A percentile compares a stretch with the other conserved stretches of the same genome.
phyloP scores from a whole-genome alignment of 1,139 yeast species.

The Pichia sp. region DNA sequence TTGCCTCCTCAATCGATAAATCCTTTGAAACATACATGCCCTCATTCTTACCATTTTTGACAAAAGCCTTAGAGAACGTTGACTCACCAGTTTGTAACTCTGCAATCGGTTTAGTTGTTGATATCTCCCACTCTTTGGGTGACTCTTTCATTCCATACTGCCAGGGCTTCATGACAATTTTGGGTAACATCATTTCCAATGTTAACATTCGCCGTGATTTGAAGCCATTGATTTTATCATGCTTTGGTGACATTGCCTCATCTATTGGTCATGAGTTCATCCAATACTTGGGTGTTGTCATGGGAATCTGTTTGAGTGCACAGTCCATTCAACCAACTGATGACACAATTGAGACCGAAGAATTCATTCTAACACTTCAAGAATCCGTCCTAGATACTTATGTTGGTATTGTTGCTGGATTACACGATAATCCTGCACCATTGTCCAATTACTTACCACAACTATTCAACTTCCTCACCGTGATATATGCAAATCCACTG shows the following conservation, averaged over 20 bases:
- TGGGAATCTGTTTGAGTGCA: constrained; percentile 64
- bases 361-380: constrained; percentile 65
- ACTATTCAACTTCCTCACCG: constrained; percentile 65
- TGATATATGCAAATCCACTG: constrained; percentile 56
- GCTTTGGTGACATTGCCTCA: constrained; percentile 94
- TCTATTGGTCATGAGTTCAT: constrained; percentile 73
- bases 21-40: constrained; percentile 73
- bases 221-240: constrained; percentile 85
- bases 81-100: constrained; percentile 81
- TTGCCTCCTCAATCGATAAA: constrained; percentile 73
- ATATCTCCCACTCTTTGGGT: constrained; percentile 88
- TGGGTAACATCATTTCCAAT: constrained; percentile 67
- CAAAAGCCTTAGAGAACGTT: constrained; percentile 71
- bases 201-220: constrained; percentile 69
- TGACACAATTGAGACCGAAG: constrained; percentile 67
- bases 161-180: constrained; percentile 73
- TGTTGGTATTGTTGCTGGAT: constrained; percentile 90
- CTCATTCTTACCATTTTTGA: constrained; percentile 76
- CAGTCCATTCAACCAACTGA: constrained; percentile 53
- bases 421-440: constrained; percentile 63
- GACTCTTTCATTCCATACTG: constrained; percentile 67
- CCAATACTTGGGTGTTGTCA: constrained; percentile 73
- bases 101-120: constrained; percentile 96
- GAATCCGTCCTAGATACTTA: constrained; percentile 92
- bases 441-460: constrained; percentile 62